phyloP scores from a whole-genome alignment of 176 grass and related monocot species.

The Oryza rufipogon region DNA sequence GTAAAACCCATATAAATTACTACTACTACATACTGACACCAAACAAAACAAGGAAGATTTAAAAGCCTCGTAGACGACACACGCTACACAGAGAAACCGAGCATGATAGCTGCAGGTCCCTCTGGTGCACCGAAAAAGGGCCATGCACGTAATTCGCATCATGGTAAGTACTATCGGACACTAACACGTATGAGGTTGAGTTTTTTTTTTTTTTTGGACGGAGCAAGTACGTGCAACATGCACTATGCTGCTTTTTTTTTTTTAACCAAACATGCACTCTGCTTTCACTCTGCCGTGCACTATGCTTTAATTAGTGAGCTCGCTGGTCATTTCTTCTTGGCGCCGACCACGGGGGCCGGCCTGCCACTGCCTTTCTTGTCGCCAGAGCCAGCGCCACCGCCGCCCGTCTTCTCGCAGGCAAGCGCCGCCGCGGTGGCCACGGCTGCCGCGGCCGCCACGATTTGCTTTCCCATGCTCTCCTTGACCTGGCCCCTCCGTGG shows the following conservation, averaged over 20 bases:
- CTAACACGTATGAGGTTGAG: no score
- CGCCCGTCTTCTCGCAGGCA: background rate
- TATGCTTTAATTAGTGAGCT: background rate
- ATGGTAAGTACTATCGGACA: no score
- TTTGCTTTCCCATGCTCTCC: slow-evolving; percentile 49
- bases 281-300: no score
- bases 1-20: no score
- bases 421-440: slow-evolving; percentile 19
- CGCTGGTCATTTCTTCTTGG: slow-evolving; percentile 22
- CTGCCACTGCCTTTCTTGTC: background rate
- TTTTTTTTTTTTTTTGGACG: no score
- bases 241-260: no score
- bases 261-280: no score
- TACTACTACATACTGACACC: background rate
- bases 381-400: background rate
- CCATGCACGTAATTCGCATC: background rate
- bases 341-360: background rate
- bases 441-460: slow-evolving; percentile 13
- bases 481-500: slow-evolving; percentile 74
- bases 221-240: no score
- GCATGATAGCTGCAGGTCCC: background rate
- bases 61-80: background rate
- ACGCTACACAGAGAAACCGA: background rate
- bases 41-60: background rate
- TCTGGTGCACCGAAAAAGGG: background rate